Percentiles rank a stretch among this genome's conserved stretches.
Evolutionary conservation across 441 rosid genomes (phyloP).

Genomic region (Viola pubescens): DNA sequence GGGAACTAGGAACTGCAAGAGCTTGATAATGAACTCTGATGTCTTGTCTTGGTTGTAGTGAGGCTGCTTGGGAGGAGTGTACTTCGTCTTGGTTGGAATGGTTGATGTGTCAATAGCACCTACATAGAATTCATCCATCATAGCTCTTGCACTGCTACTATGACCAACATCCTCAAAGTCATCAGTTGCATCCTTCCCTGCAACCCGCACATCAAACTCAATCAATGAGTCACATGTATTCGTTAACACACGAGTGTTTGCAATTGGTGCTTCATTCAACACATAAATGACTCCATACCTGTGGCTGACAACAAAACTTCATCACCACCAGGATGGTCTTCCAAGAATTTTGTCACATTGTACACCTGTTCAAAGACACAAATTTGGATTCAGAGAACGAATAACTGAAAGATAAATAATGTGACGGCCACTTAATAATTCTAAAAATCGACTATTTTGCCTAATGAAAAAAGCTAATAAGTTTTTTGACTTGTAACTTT

Average conservation of each 20-base stretch:
- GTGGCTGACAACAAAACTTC: constrained; percentile 81
- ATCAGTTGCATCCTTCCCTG: constrained; percentile 89
- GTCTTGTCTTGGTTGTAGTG: constrained; percentile 75
- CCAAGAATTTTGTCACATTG: constrained; percentile 90
- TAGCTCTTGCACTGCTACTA: constrained; percentile 67
- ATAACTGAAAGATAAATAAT: not conserved
- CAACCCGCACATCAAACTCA: not conserved
- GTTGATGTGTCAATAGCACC: constrained; percentile 66
- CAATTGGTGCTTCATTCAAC: not conserved
- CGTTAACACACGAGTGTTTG: too few species aligned
- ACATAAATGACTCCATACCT: constrained; percentile 32
- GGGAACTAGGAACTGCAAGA: constrained; percentile 85
- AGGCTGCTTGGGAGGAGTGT: constrained; percentile 56
- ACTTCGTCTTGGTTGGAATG: constrained; percentile 43
- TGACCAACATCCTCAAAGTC: constrained; percentile 96
- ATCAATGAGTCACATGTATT: not conserved
- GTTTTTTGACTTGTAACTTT: not conserved
- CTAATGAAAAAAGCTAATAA: not conserved
- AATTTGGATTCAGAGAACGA: not conserved
- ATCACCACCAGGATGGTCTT: constrained; percentile 97
- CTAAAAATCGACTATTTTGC: not conserved
- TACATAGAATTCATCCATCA: constrained; percentile 71
- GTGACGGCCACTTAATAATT: not conserved
- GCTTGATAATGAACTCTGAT: constrained; percentile 51
- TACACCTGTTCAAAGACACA: constrained; percentile 45